Evolutionary conservation across 2,329 filamentous ascomycete genomes (phyloP), one percentile per base, ranked within the genome.

Genomic region (Penicillium sp.): DNA sequence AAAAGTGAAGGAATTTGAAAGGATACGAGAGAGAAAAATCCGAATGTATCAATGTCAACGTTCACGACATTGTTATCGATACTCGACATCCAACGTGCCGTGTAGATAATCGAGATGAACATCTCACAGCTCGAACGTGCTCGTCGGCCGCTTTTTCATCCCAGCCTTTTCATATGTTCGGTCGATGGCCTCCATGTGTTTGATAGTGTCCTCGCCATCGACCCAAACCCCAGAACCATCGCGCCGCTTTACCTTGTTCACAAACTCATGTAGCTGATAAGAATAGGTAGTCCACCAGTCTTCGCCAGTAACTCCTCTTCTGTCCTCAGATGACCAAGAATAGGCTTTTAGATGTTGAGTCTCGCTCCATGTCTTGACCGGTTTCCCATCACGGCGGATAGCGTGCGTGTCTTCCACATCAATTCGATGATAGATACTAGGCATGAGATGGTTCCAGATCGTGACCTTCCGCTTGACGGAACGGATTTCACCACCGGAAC

Each of bases 221-320:
- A 78, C 62, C 73, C 75, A 78, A 2, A 66, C 50, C 0, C 65
- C 67, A 3, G 67, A 37, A 3, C 33, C 50, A 3, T 70, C 56
- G 1, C 69, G 64, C 0, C 72, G 73, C 41, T 69, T 70, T 29
- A 79, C 55, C 33, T 60, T 63, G 58, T 78, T 71, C 13, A 78
- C 73, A 60, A 80, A 80, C 52, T 72, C 66, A 57, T 79, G 72
- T 24, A 80, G 66, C 66, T 75, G 71, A 56, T 78, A 66, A 6
- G 73, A 66, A 58, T 76, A 78, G 4, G 71, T 71, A 12, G 66
- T 60, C 76, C 75, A 78, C 47, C 63, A 72, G 1, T 59, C 57
- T 25, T 49, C 20, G 8, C 38, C 46, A 15, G 40, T 15, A 12
- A 25, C 7, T 58, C 72, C 66, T 8, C 68, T 63, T 3, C 46